phyloP scores from a whole-genome alignment of 140 eudicot species.

The Oenanthe javanica region DNA sequence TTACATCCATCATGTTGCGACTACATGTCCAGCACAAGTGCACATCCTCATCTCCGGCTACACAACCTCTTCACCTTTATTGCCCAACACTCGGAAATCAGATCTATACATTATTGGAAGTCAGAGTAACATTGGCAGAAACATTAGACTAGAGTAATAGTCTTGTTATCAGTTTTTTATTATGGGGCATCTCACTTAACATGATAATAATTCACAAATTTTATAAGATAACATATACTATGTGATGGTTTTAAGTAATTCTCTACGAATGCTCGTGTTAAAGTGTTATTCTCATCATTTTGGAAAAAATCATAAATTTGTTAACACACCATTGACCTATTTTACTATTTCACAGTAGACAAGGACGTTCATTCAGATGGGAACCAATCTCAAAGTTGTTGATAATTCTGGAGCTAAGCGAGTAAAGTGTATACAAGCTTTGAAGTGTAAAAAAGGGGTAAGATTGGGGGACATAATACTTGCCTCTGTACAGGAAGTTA shows the following conservation, averaged over 20 bases:
- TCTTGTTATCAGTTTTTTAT: no score
- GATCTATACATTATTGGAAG: no score
- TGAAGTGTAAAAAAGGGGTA: slow-evolving; percentile 68
- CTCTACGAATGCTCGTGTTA: not conserved
- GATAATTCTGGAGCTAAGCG: slow-evolving; percentile 90
- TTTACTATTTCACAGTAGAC: slow-evolving; percentile 39
- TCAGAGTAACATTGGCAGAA: no score
- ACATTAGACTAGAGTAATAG: no score
- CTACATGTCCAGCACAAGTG: no score
- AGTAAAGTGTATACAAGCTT: slow-evolving; percentile 83
- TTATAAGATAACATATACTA: no score
- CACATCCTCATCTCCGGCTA: no score
- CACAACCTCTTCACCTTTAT: no score
- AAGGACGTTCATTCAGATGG: slow-evolving; percentile 85
- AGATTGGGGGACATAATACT: slow-evolving; percentile 76
- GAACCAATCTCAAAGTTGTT: slow-evolving; percentile 80
- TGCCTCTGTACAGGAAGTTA: slow-evolving; percentile 77
- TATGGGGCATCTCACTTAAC: no score
- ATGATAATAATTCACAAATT: no score
- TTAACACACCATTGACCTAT: not conserved
- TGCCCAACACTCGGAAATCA: no score
- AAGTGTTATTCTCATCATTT: not conserved
- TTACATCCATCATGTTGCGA: no score
- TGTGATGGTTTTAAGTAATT: not conserved
- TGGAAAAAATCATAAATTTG: not conserved